These are phyloP conservation scores for Colletotrichum spaethianum DNA, from an alignment of 2,329 filamentous ascomycete species.

Conservation along the genomic window DNA sequence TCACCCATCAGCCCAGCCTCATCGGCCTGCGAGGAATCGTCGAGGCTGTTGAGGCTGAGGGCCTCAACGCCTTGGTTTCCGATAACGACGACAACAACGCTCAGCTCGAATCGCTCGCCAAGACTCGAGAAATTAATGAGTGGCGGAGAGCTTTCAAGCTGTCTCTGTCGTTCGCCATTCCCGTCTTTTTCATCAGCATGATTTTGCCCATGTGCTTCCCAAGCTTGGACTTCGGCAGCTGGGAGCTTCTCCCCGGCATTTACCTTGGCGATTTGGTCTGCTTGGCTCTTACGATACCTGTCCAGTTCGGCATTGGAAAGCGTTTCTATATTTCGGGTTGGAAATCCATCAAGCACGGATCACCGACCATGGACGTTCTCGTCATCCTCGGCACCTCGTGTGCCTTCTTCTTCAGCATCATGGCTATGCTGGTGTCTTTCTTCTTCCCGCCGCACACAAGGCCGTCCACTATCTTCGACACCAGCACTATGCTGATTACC, in stretches of 20 bases:
- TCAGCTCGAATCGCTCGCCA: conserved; percentile 94
- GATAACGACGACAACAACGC: conserved; percentile 97
- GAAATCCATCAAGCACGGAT: conserved; percentile 90
- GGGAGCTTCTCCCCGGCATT: conserved; percentile 79
- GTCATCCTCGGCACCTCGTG: conserved; percentile 94
- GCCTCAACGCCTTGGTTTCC: conserved; percentile 90
- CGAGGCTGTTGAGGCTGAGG: conserved; percentile 83
- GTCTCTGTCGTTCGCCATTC: conserved; percentile 86
- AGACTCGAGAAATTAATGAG: conserved; percentile 95
- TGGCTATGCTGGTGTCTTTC: conserved; percentile 88
- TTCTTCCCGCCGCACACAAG: conserved; percentile 81
- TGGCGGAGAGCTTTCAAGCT: conserved; percentile 87
- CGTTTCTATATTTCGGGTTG: conserved; percentile 95
- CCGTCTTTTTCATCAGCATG: conserved; percentile 95
- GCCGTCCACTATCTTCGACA: conserved; percentile 94
- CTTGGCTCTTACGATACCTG: conserved; percentile 86
- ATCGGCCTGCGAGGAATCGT: conserved; percentile 88
- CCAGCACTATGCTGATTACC: conserved; percentile 97
- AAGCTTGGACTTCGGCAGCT: conserved; percentile 80
- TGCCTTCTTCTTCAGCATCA: conserved; percentile 95
- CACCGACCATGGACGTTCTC: conserved; percentile 97
- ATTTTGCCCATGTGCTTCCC: conserved; percentile 89
- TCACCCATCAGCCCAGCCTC: conserved; percentile 79
- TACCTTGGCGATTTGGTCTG: conserved; percentile 92
- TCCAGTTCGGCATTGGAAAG: conserved; percentile 96